Evolutionary conservation across 495 filamentous ascomycete genomes (phyloP), one percentile per base, ranked within the genome.

Genomic region (Penicillium salamii): DNA sequence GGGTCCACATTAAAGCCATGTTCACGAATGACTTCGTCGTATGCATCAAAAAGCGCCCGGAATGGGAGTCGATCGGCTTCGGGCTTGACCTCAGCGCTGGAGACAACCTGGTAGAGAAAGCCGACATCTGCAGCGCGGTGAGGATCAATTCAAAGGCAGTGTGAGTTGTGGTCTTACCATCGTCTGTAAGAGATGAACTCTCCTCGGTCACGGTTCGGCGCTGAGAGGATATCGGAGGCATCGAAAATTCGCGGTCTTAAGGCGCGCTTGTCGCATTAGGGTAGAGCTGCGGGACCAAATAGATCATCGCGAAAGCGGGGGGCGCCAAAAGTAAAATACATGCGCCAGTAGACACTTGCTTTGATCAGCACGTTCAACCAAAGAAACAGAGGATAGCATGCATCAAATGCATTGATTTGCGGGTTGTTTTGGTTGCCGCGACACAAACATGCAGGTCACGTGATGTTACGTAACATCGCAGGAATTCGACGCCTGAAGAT

Each of bases 31-130:
- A 89, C 75, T 48, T 80, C 71, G 55, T 95, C 85, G 58, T 93
- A 93, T 28, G 89, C 87, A 14, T 77, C 72, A 68, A 91, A 95
- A 21, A 95, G 77, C 15, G 89, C 88, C 66, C 85, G 82, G 56
- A 86, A 91, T 3, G 89, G 87, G 11, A 84, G 70, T 50, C 76
- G 74, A 46, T 85, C 76, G 49, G 78, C 78, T 24, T 84, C 79
- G 1, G 83, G 79, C 20, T 87, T 74, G 19, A 72, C 66, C 70
- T 91, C 82, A 18, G 87, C 90, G 65, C 75, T 75, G 44, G 69
- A 75, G 67, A 92, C 81, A 58, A 96, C 89, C 37, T 87, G 77
- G 66, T 87, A 85, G 51, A 95, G 76, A 48, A 91, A 76, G 44
- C 77, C 78, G 63, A 96, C 83, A 77, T 95, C 90, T 95, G 53